A percentile compares a stretch with the other conserved stretches of the same genome.
Conservation (phyloP, 805 yeast species). For the Metschnikowia bowlesiae region DNA sequence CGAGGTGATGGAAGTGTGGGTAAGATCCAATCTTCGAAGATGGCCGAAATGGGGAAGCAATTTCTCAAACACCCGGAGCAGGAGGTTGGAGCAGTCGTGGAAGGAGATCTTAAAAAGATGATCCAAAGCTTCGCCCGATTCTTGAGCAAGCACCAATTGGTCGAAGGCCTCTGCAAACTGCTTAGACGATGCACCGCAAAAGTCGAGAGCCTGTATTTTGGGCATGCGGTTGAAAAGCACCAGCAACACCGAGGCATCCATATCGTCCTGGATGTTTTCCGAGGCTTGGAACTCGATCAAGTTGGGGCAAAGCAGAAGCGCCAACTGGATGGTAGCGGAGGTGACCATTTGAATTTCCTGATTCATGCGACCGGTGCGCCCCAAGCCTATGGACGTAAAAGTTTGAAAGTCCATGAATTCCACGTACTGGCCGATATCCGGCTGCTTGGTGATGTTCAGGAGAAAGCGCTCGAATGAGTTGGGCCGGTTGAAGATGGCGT, state of each 20-base stretch:
- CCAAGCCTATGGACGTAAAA: conserved; percentile 84
- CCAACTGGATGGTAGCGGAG: conserved; percentile 59
- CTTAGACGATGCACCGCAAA: conserved; percentile 79
- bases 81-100: conserved; percentile 82
- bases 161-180: conserved; percentile 58
- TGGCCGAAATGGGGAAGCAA: conserved; percentile 54
- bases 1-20: conserved; percentile 74
- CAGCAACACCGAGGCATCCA: conserved; percentile 56
- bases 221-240: conserved; percentile 51
- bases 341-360: conserved; percentile 90
- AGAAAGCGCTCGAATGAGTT: conserved; percentile 72
- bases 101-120: conserved; percentile 54
- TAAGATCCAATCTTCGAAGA: conserved; percentile 67
- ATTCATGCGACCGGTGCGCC: conserved; percentile 86
- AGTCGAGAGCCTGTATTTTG: conserved; percentile 67
- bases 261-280: conserved; percentile 81
- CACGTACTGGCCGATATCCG: conserved; percentile 55
- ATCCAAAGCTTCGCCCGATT: conserved; percentile 3
- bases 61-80: conserved; percentile 50
- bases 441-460: conserved; percentile 43
- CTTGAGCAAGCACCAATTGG: conserved; percentile 25
- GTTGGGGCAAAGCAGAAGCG: conserved; percentile 60
- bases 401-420: conserved; percentile 81
- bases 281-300: conserved; percentile 75
- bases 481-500: conserved; percentile 74